Conservation (phyloP, 1,284 basidiomycete species). For the Kalmanozyma brasiliensis region DNA sequence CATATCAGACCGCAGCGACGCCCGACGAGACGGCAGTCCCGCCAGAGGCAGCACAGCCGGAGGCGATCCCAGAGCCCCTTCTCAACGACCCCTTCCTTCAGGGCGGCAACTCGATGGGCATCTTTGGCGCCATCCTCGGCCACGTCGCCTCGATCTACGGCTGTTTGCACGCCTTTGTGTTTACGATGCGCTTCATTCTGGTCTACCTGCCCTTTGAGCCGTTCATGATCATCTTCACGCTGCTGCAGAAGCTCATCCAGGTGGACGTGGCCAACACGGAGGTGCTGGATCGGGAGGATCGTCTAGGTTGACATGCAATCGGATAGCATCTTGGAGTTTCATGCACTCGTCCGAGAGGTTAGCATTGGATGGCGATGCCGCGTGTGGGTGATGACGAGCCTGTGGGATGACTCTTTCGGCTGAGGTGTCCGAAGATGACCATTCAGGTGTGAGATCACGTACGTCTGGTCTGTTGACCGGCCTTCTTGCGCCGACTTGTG, state of each 20-base stretch:
- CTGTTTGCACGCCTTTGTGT: constrained; percentile 33
- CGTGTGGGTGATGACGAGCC: no score
- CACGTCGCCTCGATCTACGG: constrained; percentile 43
- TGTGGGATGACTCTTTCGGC: no score
- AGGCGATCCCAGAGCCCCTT: constrained; percentile 19
- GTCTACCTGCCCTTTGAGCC: constrained; percentile 47
- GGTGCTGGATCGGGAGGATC: constrained; percentile 38
- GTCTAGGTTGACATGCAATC: background rate
- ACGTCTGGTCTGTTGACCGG: no score
- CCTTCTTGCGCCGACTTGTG: no score
- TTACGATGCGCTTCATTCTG: constrained; percentile 34
- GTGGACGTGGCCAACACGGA: constrained; percentile 40
- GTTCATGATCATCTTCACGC: constrained; percentile 28
- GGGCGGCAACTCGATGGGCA: constrained; percentile 12
- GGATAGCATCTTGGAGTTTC: no score
- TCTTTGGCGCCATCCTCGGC: constrained; percentile 41
- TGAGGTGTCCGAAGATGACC: background rate
- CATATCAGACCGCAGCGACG: background rate
- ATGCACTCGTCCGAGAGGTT: background rate
- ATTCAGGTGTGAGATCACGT: no score
- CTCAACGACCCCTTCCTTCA: constrained; percentile 37
- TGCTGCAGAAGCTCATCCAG: constrained; percentile 33
- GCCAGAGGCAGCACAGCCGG: constrained; percentile 1
- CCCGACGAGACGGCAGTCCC: constrained; percentile 1
- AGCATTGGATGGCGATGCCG: background rate